A percentile compares a stretch with the other conserved stretches of the same genome.
These are phyloP conservation scores for Puccinellia tenuiflora DNA, from an alignment of 176 grass and related monocot genomes.

Conservation along the genomic window DNA sequence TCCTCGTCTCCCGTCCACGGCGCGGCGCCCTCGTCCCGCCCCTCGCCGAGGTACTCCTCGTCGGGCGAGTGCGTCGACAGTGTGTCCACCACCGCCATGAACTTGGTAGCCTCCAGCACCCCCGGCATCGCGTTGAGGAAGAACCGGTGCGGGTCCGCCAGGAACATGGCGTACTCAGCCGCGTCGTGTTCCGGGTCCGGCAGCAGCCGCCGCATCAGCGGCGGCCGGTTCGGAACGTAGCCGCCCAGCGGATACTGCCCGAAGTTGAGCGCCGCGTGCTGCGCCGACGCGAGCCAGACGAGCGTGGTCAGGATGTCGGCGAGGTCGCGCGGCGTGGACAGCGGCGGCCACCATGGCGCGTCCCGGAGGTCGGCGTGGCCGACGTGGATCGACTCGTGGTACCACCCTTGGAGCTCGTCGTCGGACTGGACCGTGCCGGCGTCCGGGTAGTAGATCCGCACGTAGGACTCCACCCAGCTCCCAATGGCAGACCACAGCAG, in stretches of 20 bases:
- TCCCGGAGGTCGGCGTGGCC: slow-evolving; percentile 67
- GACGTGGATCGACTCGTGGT: slow-evolving; percentile 69
- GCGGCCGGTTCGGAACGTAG: slow-evolving; percentile 85
- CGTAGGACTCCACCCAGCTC: slow-evolving; percentile 77
- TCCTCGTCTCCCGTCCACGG: slow-evolving; percentile 75
- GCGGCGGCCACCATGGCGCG: slow-evolving; percentile 74
- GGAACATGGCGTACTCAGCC: slow-evolving; percentile 57
- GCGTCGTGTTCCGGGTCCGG: slow-evolving; percentile 71
- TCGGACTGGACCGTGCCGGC: slow-evolving; percentile 52
- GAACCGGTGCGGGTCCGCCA: slow-evolving; percentile 85
- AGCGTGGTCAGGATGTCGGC: slow-evolving; percentile 66
- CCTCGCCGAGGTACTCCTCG: slow-evolving; percentile 94
- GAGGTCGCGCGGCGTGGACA: slow-evolving; percentile 67
- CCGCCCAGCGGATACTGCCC: slow-evolving; percentile 93
- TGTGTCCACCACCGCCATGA: slow-evolving; percentile 98
- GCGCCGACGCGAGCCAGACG: slow-evolving; percentile 91
- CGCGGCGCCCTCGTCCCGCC: slow-evolving; percentile 37
- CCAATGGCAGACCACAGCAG: slow-evolving; percentile 84
- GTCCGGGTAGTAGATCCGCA: slow-evolving; percentile 85
- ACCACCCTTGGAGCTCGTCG: slow-evolving; percentile 84
- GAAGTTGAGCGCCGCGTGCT: slow-evolving; percentile 96
- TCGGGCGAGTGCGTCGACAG: slow-evolving; percentile 96
- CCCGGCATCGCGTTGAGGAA: slow-evolving; percentile 90
- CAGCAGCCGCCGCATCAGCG: slow-evolving; percentile 85
- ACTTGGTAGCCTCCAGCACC: slow-evolving; percentile 92